Conservation (phyloP, 23 red algal genomes). For the Chondrus crispus region DNA sequence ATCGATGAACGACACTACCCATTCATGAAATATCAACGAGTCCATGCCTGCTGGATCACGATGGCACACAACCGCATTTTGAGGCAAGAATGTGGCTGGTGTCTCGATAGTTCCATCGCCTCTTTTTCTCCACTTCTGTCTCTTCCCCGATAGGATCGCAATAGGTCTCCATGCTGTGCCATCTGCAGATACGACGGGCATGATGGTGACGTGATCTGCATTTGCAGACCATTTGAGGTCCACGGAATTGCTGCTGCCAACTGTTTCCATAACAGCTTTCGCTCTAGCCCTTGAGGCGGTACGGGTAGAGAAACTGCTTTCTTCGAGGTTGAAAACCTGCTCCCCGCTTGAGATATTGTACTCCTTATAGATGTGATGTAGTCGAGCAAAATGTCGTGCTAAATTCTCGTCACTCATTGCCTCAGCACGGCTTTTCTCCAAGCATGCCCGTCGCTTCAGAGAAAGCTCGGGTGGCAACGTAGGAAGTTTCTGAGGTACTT, state of each 20-base stretch:
- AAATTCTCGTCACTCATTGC: not conserved
- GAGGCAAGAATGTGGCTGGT: not conserved
- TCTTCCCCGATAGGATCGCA: not conserved
- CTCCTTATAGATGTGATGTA: not conserved
- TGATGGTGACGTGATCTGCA: constrained; percentile 4
- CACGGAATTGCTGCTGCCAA: not conserved
- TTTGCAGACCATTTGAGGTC: not conserved
- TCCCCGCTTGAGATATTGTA: not conserved
- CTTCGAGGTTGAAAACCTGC: not conserved
- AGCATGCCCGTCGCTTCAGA: not conserved
- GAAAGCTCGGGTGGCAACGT: not conserved
- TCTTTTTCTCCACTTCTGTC: not conserved
- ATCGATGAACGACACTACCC: not conserved
- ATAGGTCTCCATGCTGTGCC: not conserved
- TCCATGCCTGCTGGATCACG: not conserved
- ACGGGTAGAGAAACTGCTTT: constrained; percentile 9
- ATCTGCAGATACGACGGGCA: not conserved
- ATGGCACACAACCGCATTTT: not conserved
- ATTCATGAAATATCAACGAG: not conserved
- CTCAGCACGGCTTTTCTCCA: not conserved
- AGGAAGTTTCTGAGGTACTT: not conserved
- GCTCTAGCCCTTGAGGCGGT: not conserved
- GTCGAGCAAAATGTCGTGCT: not conserved
- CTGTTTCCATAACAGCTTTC: not conserved
- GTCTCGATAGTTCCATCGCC: not conserved